phyloP scores from a whole-genome alignment of 805 yeast genomes.

The Ogataea zsoltii region DNA sequence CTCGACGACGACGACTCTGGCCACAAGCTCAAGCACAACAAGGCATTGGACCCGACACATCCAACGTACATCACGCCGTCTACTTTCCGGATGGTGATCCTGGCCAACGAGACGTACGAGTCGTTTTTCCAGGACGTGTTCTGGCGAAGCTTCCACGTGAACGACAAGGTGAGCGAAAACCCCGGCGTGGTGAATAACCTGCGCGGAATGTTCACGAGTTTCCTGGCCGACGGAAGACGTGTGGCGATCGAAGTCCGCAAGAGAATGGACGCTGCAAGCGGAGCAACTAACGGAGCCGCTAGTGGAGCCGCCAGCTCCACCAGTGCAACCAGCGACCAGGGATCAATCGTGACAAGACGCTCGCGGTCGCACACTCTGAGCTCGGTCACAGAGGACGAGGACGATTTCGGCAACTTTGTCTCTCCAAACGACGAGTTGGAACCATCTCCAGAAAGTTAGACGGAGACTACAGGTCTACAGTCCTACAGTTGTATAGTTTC shows the following conservation, averaged over 20 bases:
- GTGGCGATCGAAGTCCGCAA: slow-evolving; percentile 88
- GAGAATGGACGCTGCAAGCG: slow-evolving; percentile 72
- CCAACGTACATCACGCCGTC: slow-evolving; percentile 78
- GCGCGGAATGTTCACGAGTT: slow-evolving; percentile 86
- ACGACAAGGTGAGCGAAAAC: slow-evolving; percentile 46
- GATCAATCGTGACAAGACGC: slow-evolving; percentile 19
- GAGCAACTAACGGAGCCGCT: slow-evolving; percentile 9
- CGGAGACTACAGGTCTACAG: too few relatives aligned
- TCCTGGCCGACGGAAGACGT: slow-evolving; percentile 88
- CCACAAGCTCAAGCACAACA: slow-evolving; percentile 59
- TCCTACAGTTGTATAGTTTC: too few relatives aligned
- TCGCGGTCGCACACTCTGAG: slow-evolving; percentile 24
- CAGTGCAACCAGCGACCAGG: slow-evolving; percentile 14
- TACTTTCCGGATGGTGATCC: slow-evolving; percentile 89
- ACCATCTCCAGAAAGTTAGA: too few relatives aligned
- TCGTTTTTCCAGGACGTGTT: slow-evolving; percentile 72
- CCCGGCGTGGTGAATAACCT: slow-evolving; percentile 52
- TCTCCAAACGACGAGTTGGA: slow-evolving; percentile 26
- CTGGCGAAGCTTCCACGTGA: slow-evolving; percentile 65
- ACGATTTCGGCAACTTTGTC: slow-evolving; percentile 36
- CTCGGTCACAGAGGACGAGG: slow-evolving; percentile 32
- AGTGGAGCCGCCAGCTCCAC: too few relatives aligned
- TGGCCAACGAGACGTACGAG: slow-evolving; percentile 94
- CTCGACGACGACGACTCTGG: slow-evolving; percentile 38
- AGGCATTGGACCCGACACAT: slow-evolving; percentile 76